Percentiles rank a stretch among this genome's conserved stretches.
phyloP scores from a whole-genome alignment of 1,139 yeast genomes.

The Spathaspora jeffriesii region DNA sequence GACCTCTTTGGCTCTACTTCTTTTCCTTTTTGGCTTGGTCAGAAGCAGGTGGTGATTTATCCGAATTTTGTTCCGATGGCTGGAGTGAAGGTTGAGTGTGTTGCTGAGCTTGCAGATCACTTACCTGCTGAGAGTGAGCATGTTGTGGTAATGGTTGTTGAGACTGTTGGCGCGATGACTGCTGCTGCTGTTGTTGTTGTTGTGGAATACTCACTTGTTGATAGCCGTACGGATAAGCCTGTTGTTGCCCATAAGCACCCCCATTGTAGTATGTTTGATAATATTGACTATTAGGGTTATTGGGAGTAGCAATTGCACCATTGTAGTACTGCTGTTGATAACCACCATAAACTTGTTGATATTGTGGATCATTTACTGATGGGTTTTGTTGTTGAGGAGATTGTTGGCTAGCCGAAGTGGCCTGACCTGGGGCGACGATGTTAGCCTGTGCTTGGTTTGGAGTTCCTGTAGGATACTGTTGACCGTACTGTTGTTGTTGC shows the following conservation, averaged over 20 bases:
- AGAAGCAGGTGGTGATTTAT: conserved; percentile 1
- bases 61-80: not conserved
- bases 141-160: conserved; percentile 2
- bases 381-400: conserved; percentile 10
- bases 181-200: conserved; percentile 10
- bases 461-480: conserved; percentile 13
- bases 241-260: conserved; percentile 5
- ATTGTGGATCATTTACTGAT: conserved; percentile 8
- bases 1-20: not conserved
- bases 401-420: conserved; percentile 6
- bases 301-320: conserved; percentile 6
- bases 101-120: conserved; percentile 5
- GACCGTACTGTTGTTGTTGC: conserved; percentile 13
- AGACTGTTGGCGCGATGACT: conserved; percentile 6
- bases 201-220: conserved; percentile 6
- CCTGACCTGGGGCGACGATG: conserved; percentile 4
- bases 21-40: not conserved
- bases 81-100: conserved; percentile 3
- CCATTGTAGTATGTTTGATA: conserved; percentile 7
- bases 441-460: conserved; percentile 6
- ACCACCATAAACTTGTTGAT: conserved; percentile 14
- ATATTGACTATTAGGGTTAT: conserved; percentile 5
- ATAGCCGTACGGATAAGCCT: conserved; percentile 3
- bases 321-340: conserved; percentile 8
- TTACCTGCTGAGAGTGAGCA: not conserved